Base-by-base conservation (phyloP, 2,329 filamentous ascomycete genomes). In the Elsinoe necatrix region DNA sequence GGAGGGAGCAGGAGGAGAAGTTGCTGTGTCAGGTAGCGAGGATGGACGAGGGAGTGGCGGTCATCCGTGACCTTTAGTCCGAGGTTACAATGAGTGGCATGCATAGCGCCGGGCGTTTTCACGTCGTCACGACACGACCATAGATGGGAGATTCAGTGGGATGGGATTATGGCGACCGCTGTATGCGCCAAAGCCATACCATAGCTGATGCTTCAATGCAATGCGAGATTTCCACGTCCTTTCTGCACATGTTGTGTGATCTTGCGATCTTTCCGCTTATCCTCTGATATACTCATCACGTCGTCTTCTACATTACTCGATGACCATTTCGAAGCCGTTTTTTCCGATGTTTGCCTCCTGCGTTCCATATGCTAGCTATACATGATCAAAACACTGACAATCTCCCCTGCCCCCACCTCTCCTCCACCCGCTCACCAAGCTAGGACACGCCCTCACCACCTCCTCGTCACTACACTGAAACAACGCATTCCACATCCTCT, bases 11-110 rank as follows among this genome's bases (percentile, higher is more conserved):
- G 57, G 81, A 86, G 63, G 82, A 85, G 65, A 85, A 85, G 73
- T 75, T 98, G 37, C 74, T 95, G 34, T 82, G 83, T 1, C 89
- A 96, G 71, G 77, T 96, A 9, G 81, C 81, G 68, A 80, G 89
- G 59, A 77, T 95, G 62, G 93, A 98, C 72, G 86, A 93, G 54
- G 76, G 95, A 62, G 84, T 97, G 47, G 86, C 86, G 23, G 80
- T 93, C 11, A 79, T 97, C 63, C 79, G 87, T 60, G 93, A 98
- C 61, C 77, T 69, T 50, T 61, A 39, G 41, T 14, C 21, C 18
- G 41, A 45, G 41, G 3, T 16, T 25, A 12, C 23, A 12, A n/a
- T 29, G 31, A 39, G 12, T 25, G 29, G 27, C 31, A 52, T 52
- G 48, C 48, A 52, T 52, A 52, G 48, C 48, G 48, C 25, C 9